Evolutionary conservation across 2,329 filamentous ascomycete genomes (phyloP).

Genomic region (Apiospora rasikravindrae): DNA sequence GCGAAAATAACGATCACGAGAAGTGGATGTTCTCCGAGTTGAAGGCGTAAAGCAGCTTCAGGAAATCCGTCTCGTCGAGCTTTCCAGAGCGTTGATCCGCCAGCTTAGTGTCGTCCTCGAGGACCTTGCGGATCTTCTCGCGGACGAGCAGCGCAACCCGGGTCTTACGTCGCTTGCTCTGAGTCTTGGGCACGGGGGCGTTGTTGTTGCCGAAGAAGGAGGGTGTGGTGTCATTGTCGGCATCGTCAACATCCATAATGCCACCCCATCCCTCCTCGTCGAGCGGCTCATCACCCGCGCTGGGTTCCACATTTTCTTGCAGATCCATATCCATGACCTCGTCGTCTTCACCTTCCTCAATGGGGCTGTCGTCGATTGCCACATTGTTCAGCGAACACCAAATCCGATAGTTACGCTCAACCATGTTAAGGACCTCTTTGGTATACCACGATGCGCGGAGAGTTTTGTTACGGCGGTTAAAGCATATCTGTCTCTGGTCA

Average conservation of each 20-base stretch:
- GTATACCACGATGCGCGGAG: conserved; percentile 82
- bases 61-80: conserved; percentile 92
- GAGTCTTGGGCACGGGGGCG: conserved; percentile 57
- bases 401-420: conserved; percentile 87
- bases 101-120: conserved; percentile 80
- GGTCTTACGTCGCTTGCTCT: conserved; percentile 76
- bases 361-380: conserved; percentile 70
- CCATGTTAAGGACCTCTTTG: conserved; percentile 78
- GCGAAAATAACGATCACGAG: conserved; percentile 52
- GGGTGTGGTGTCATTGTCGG: conserved; percentile 71
- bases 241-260: conserved; percentile 55
- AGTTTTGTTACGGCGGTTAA: conserved; percentile 85
- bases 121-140: conserved; percentile 83
- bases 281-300: conserved; percentile 49
- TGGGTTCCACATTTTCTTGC: conserved; percentile 48
- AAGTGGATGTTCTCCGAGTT: conserved; percentile 96
- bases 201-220: conserved; percentile 77
- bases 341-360: conserved; percentile 48
- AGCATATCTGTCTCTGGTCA: conserved; percentile 33
- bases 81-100: conserved; percentile 82
- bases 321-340: conserved; percentile 41
- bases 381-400: conserved; percentile 90
- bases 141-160: conserved; percentile 82
- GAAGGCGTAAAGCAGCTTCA: conserved; percentile 80
- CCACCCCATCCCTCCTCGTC: conserved; percentile 47